phyloP scores from a whole-genome alignment of 139 green algal genomes.

The Picochlorum sp. region DNA sequence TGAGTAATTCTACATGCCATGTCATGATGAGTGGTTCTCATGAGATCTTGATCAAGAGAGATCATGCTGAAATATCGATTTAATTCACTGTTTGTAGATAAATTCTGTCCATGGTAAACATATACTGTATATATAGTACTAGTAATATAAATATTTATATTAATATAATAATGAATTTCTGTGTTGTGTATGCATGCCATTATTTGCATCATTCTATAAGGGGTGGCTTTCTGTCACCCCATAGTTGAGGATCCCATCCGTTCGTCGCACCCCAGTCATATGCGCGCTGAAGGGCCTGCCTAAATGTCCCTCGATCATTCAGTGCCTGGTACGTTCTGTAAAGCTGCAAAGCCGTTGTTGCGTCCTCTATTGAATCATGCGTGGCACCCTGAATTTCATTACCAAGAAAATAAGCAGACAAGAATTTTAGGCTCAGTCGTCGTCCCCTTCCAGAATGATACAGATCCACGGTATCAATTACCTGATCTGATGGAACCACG shows the following conservation, averaged over 20 bases:
- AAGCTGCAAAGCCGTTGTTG: constrained; percentile 71
- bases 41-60: too few relatives aligned
- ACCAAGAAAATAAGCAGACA: constrained; percentile 76
- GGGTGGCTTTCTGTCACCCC: background rate
- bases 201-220: background rate
- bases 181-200: too few relatives aligned
- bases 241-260: constrained; percentile 55
- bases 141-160: too few relatives aligned
- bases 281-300: constrained; percentile 52
- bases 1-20: too few relatives aligned
- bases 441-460: constrained; percentile 73
- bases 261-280: constrained; percentile 72
- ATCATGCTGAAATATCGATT: too few relatives aligned
- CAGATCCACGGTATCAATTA: constrained; percentile 89
- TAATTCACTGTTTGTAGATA: too few relatives aligned
- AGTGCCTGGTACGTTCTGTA: constrained; percentile 59
- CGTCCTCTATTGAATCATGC: constrained; percentile 90
- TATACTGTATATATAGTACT: too few relatives aligned
- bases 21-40: too few relatives aligned
- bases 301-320: constrained; percentile 36
- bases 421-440: constrained; percentile 85
- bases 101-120: too few relatives aligned
- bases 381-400: constrained; percentile 63
- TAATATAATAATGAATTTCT: too few relatives aligned
- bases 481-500: constrained; percentile 72